Evolutionary conservation across 2,329 filamentous ascomycete species (phyloP).

Genomic region (Colletotrichum sp.): DNA sequence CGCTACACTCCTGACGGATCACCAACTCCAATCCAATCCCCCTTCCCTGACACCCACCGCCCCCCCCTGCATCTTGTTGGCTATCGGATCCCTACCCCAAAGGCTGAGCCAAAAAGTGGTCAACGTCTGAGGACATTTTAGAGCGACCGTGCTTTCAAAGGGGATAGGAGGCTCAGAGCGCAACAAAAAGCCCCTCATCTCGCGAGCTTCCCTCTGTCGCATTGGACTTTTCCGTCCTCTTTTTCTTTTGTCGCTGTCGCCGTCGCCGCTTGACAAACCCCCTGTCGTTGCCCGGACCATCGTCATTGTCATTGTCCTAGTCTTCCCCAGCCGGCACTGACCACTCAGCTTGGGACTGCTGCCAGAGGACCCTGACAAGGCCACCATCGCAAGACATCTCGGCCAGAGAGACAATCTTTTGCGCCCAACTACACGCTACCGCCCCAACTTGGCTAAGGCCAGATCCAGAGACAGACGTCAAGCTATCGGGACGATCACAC

Average conservation of each 20-base stretch:
- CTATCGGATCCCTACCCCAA: slow-evolving; percentile 19
- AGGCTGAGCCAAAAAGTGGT: slow-evolving; percentile 16
- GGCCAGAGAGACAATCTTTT: neutral
- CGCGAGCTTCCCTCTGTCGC: neutral
- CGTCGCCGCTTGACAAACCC: neutral
- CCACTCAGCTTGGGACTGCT: slow-evolving; percentile 3
- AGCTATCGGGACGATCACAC: slow-evolving; percentile 10
- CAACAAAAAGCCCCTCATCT: slow-evolving; percentile 20
- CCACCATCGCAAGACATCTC: neutral
- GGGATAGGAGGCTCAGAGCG: slow-evolving; percentile 15
- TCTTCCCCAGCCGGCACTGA: neutral
- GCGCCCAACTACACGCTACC: neutral
- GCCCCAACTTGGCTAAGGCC: neutral
- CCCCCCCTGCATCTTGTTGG: slow-evolving; percentile 11
- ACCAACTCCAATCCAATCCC: slow-evolving; percentile 16
- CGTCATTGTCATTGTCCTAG: neutral
- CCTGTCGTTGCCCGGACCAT: neutral
- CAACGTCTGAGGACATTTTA: slow-evolving; percentile 15
- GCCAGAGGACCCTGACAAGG: neutral
- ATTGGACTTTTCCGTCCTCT: neutral
- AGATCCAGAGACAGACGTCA: neutral
- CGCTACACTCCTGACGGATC: slow-evolving; percentile 14
- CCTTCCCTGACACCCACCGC: neutral
- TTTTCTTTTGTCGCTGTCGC: neutral
- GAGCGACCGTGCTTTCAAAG: slow-evolving; percentile 10